Percentiles rank a stretch among this genome's conserved stretches.
Conservation (phyloP, 2,329 filamentous ascomycete species). For the Aaosphaeria pasadenensis region DNA sequence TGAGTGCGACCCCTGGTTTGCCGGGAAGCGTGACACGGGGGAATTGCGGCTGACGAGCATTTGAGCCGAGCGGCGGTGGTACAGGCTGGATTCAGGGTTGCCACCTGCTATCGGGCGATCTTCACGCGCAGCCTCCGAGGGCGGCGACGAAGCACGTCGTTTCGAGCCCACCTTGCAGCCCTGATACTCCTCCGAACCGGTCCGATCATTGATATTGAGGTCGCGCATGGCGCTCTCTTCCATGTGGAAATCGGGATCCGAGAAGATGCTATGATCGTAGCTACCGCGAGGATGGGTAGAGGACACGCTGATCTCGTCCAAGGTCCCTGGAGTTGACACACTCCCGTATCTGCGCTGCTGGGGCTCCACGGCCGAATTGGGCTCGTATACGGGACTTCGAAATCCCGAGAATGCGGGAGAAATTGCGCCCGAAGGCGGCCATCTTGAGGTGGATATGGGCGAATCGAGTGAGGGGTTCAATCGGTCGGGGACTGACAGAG, state of each 20-base stretch:
- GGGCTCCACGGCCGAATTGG: conserved; percentile 21
- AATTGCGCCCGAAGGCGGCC: conserved; percentile 40
- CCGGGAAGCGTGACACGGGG: conserved; percentile 53
- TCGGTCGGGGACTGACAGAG: conserved; percentile 45
- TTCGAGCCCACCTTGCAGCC: conserved; percentile 57
- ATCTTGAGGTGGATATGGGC: conserved; percentile 33
- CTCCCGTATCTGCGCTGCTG: conserved; percentile 46
- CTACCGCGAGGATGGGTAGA: conserved; percentile 57
- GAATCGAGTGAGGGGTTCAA: conserved; percentile 38
- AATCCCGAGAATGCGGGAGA: conserved; percentile 43
- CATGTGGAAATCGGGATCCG: conserved; percentile 50
- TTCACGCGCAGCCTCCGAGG: conserved; percentile 52
- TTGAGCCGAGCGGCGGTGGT: conserved; percentile 54
- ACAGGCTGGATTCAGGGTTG: conserved; percentile 43
- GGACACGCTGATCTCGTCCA: conserved; percentile 50
- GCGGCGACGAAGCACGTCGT: conserved; percentile 62
- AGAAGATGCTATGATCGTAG: conserved; percentile 58
- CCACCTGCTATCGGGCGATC: conserved; percentile 41
- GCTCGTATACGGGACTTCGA: conserved; percentile 42
- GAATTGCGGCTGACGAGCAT: conserved; percentile 56
- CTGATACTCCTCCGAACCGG: conserved; percentile 44
- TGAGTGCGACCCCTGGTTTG: conserved; percentile 60
- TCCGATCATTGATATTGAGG: conserved; percentile 53
- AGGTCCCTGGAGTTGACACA: conserved; percentile 43
- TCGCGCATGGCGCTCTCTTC: conserved; percentile 53